Conservation (phyloP, 257 asterid genomes). For the Solanum ahanhuiri region DNA sequence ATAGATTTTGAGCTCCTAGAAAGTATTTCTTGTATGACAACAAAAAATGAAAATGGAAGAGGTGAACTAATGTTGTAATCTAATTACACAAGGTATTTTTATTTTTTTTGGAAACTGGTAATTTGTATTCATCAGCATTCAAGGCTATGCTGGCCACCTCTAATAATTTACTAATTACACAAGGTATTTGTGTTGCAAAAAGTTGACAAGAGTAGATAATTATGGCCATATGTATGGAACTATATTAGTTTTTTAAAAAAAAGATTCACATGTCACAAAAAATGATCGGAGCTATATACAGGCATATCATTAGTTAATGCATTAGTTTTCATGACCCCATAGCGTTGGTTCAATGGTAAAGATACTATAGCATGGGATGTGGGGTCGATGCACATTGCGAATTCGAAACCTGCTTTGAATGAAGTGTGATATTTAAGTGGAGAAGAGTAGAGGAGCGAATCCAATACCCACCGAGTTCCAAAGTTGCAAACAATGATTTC, state of each 20-base stretch:
- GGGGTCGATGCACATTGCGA: neutral
- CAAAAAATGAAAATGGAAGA: neutral
- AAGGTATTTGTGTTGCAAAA: neutral
- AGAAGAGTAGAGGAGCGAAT: neutral
- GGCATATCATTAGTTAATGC: neutral
- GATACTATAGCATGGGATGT: neutral
- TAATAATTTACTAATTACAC: neutral
- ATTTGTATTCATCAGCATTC: neutral
- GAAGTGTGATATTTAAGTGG: neutral
- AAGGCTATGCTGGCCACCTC: neutral
- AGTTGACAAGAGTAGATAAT: neutral
- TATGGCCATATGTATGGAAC: neutral
- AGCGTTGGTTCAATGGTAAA: neutral
- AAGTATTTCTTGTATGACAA: neutral
- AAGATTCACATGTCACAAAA: neutral
- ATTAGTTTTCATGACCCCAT: neutral
- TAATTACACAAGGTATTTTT: neutral
- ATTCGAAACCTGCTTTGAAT: neutral
- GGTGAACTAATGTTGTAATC: neutral
- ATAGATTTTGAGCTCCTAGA: neutral
- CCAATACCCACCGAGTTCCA: neutral
- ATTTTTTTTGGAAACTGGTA: neutral
- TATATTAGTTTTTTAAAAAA: neutral
- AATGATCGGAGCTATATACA: neutral
- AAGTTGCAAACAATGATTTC: neutral